Conservation (phyloP, 805 yeast genomes). For the Lipomyces yamanashiensis region DNA sequence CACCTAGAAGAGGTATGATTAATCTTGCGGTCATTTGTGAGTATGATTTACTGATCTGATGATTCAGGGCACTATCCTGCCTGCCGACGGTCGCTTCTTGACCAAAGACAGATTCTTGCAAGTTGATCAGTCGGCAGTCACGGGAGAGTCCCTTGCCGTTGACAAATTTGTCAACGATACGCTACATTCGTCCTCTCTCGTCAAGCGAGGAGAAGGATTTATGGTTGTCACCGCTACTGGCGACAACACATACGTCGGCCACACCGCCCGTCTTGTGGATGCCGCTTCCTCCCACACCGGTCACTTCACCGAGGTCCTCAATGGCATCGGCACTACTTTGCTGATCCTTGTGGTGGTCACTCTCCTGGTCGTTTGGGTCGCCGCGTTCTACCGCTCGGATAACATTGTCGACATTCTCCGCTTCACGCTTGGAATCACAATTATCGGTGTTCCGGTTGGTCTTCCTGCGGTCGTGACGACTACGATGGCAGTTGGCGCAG, state of each 20-base stretch:
- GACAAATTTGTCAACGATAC: conserved; percentile 89
- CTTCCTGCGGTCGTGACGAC: conserved; percentile 98
- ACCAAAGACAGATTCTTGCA: conserved; percentile 85
- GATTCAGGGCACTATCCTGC: conserved; percentile 75
- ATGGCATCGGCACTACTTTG: conserved; percentile 96
- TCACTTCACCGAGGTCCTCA: conserved; percentile 95
- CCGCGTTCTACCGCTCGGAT: conserved; percentile 91
- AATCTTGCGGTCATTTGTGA: not conserved
- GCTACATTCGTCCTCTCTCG: conserved; percentile 89
- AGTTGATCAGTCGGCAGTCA: conserved; percentile 94
- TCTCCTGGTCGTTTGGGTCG: conserved; percentile 85
- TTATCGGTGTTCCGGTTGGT: conserved; percentile 98
- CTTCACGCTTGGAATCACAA: conserved; percentile 92
- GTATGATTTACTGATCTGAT: not conserved
- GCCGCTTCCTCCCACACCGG: conserved; percentile 91
- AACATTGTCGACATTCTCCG: conserved; percentile 85
- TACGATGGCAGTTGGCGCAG: conserved; percentile 99
- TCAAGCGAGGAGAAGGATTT: conserved; percentile 93
- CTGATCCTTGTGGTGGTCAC: conserved; percentile 86
- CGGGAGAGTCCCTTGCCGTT: conserved; percentile 97
- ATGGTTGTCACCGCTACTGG: conserved; percentile 95
- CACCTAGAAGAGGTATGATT: conserved; percentile 60
- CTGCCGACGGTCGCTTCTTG: conserved; percentile 90
- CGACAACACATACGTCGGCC: conserved; percentile 93
- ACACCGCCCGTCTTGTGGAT: conserved; percentile 96